Evolutionary conservation across 208 protist genomes (phyloP), one percentile per base, ranked within the genome.

Genomic region (Acanthamoeba comandoni): DNA sequence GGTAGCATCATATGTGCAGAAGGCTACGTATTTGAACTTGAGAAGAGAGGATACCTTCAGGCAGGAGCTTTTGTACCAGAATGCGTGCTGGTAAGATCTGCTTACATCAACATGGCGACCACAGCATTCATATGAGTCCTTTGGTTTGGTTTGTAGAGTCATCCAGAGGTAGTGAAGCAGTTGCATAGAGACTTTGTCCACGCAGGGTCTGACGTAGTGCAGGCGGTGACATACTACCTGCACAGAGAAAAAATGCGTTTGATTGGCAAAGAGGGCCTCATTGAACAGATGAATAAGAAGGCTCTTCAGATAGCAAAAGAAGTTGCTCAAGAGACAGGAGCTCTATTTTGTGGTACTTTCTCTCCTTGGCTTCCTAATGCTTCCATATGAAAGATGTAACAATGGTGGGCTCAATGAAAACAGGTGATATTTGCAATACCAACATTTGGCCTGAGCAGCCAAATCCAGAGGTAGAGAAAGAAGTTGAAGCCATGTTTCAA

Each of bases 1-100:
- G 73, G 64, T 48, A 12, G 22, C 1, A 84, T 84, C 73, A 29
- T 84, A 11, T 84, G 73, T 29, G 73, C 73, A 2, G 80, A 88
- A 53, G 80, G 80, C 80, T 88, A 88, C 57, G 58, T 88, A 24
- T 88, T 88, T 53, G 80, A 88, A 43, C 58, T 88, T 8, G 80
- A 88, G 53, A 31, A 60, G 9, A 31, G 80, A 31, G 80, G 80
- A 22, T 88, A 88, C 57, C 53, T 88, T 3, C 80, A 88, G 26
- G 80, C 80, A n/a, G 80, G 80, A 0, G 58, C 80, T 22, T 88
- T 88, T 49, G 80, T 88, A 9, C 80, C 80, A n/a, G 31, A 64
- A n/a, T 84, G 73, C 51, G 73, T 84, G 2, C 39, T 84, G 22
- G 73, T 64, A n/a, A n/a, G n/a, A n/a, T n/a, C n/a, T n/a, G n/a